Percentiles rank a stretch among this genome's conserved stretches.
Evolutionary conservation across 2,329 filamentous ascomycete genomes (phyloP).

Genomic region (Aureobasidium sp.): DNA sequence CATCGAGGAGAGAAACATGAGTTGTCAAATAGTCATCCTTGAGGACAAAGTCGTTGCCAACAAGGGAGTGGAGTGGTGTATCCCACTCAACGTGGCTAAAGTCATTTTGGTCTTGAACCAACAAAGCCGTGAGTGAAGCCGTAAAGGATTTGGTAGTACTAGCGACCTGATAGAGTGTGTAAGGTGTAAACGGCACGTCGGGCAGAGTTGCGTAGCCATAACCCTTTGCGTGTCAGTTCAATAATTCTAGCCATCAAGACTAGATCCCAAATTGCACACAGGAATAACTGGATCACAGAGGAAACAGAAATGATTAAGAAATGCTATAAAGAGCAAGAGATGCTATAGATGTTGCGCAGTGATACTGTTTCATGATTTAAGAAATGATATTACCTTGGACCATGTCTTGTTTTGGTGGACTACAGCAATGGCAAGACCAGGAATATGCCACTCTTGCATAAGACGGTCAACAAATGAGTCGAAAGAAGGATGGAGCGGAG

Average conservation of each 20-base stretch:
- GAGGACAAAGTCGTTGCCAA: conserved; percentile 28
- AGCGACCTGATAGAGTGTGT: conserved; percentile 22
- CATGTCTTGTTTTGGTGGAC: conserved; percentile 14
- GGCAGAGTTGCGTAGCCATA: conserved; percentile 17
- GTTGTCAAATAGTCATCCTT: conserved; percentile 22
- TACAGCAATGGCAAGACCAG: conserved; percentile 17
- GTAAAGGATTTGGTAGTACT: conserved; percentile 26
- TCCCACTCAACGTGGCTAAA: conserved; percentile 25
- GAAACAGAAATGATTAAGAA: neutral
- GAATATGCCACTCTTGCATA: conserved; percentile 16
- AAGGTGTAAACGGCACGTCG: conserved; percentile 17
- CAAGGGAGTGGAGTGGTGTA: conserved; percentile 27
- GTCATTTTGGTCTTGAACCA: conserved; percentile 22
- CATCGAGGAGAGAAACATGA: conserved; percentile 26
- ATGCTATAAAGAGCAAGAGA: neutral
- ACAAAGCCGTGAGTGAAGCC: conserved; percentile 17
- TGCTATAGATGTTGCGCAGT: no score
- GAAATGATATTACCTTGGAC: conserved; percentile 14
- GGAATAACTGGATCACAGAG: neutral
- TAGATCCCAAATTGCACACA: neutral
- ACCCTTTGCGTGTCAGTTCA: conserved; percentile 11
- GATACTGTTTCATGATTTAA: neutral
- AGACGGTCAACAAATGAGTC: conserved; percentile 13
- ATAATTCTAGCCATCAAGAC: neutral
- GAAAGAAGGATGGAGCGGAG: conserved; percentile 11